Conservation (phyloP, 208 protist species). For the Porcisia deanei region DNA sequence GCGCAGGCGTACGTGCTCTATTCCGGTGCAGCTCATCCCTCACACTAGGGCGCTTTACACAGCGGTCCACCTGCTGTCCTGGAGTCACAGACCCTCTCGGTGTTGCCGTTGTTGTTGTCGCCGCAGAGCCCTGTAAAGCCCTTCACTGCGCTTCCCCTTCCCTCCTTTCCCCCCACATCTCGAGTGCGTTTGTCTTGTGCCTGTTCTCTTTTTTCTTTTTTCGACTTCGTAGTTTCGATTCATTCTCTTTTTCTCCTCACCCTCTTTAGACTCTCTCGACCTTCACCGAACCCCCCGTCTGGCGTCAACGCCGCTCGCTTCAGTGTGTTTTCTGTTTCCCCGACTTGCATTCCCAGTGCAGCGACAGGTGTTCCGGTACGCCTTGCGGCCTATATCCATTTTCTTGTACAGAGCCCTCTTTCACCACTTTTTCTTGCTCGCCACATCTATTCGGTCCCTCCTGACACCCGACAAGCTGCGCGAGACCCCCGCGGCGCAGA, state of each 20-base stretch:
- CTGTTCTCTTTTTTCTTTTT: neutral
- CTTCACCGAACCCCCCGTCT: neutral
- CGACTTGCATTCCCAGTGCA: neutral
- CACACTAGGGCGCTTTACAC: neutral
- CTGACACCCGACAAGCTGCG: neutral
- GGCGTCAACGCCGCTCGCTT: neutral
- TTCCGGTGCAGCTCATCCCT: neutral
- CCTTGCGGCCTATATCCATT: neutral
- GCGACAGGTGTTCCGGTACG: neutral
- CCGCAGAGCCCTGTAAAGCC: neutral
- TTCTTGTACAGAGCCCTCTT: neutral
- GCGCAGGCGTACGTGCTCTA: neutral
- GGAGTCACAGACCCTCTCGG: neutral
- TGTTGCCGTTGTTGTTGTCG: neutral
- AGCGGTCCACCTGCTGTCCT: neutral
- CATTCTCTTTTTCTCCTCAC: neutral
- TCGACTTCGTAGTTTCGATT: neutral
- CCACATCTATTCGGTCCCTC: neutral
- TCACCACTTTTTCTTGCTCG: neutral
- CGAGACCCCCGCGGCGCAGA: neutral
- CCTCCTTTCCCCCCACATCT: too few species aligned
- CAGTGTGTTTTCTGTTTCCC: neutral
- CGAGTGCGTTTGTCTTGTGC: neutral
- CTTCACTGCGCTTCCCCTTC: neutral
- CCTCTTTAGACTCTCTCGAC: neutral